Evolutionary conservation across 164 flowering plant genomes (phyloP), one percentile per base, ranked within the genome.

Genomic region (Vitis rotundifolia): DNA sequence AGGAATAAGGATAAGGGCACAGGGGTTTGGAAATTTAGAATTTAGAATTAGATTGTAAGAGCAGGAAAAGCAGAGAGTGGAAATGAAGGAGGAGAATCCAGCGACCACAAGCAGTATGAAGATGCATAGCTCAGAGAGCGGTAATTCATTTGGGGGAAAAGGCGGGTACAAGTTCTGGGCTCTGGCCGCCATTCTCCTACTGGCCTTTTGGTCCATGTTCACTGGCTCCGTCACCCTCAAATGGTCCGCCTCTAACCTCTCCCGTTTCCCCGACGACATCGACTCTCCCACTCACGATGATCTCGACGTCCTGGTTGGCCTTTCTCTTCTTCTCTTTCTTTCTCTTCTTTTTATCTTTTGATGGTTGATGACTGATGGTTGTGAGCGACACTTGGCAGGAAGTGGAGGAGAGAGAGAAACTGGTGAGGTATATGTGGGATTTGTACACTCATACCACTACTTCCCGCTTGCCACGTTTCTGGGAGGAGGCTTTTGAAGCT

Each of bases 121-220:
- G 73, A 75, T 22, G 54, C 70, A 74, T 6, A 44, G 61, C 37
- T 47, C 68, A 0, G 68, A 16, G 2, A 31, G 50, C 16, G 44
- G 63, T 18, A 3, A 37, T 14, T 54, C 2, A 55, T 71, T 16
- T 37, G 44, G 44, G 44, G 78, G 77, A 0, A 72, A 67, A 49
- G 69, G 63, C 10, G 65, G 78, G 18, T 87, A 84, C 81, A 87
- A 87, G 72, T 65, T 84, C 52, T 85, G 88, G 88, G 84, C 71
- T 2, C 57, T 87, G 50, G 76, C 73, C 2, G 91, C 82, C 0
- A 76, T 84, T 62, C 65, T 77, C 3, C 62, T 86, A 2, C 82
- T 87, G 0, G 91, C 89, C 3, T 66, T 86, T 31, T 85, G 91
- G 88, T 82, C 91, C 56, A 79, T 87, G 84, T 73, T 87, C 73